Evolutionary conservation across 257 asterid species (phyloP), one percentile per base, ranked within the genome.

Genomic region (Plantago major): DNA sequence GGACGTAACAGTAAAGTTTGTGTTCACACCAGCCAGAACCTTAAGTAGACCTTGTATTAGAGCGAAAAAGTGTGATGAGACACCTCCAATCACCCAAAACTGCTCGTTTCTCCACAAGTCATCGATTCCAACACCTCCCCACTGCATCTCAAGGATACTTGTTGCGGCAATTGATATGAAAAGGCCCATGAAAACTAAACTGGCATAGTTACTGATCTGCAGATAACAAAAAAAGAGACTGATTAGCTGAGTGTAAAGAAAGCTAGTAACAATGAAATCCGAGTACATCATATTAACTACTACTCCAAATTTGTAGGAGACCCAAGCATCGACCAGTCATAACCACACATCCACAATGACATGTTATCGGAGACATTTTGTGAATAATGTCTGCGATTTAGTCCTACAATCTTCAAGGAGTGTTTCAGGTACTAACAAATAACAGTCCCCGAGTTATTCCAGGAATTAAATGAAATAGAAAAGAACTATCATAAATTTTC

Each of bases 91-190:
- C 49, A 91, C 98, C 98, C 98, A 88, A 75, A 91, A 91, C 80
- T 91, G 98, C 87, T 91, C 98, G 45, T 91, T 91, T 78, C 98
- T 88, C 98, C 98, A 88, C 87, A 74, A 68, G 61, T 92, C 95
- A 10, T 92, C 98, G 13, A 92, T 82, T 43, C 74, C 83, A 13
- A 92, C 98, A 28, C 90, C 81, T 15, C 98, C 98, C 98, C 98
- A 92, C 65, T 74, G 92, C 87, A 88, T 92, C 82, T 92, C 98
- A 22, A 92, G 64, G 70, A 88, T 61, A 72, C 95, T 78, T 0
- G 98, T 89, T 11, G 67, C 89, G 17, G 97, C 98, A 56, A 91
- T 91, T 63, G 82, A 84, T 74, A 88, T 79, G 65, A 91, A 91
- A 17, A 85, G 76, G 16, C 76, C 88, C 89, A 91, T 91, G 68